Percentiles rank a stretch among this genome's conserved stretches.
Evolutionary conservation across 257 asterid species (phyloP).

Genomic region (Solanum lycopersicoides): DNA sequence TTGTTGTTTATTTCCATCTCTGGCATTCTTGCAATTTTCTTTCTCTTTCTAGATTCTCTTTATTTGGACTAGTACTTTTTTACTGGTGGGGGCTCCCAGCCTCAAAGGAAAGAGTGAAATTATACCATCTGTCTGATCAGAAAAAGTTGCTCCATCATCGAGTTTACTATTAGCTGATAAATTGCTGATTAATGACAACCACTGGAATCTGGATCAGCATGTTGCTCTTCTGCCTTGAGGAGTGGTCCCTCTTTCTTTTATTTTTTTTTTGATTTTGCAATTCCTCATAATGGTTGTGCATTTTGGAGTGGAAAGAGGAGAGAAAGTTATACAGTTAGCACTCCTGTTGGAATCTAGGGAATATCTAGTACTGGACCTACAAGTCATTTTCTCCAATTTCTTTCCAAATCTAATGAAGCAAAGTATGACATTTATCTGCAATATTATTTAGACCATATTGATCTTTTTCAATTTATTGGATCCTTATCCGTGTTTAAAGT

Average conservation of each 20-base stretch:
- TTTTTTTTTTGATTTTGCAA: not conserved
- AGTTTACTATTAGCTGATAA: not conserved
- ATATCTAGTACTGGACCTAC: not conserved
- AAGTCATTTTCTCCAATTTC: not conserved
- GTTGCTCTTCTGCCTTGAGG: not conserved
- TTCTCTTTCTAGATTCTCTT: not conserved
- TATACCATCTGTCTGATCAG: not conserved
- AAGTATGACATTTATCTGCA: not conserved
- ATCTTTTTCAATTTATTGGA: not conserved
- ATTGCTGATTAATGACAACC: not conserved
- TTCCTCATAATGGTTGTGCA: not conserved
- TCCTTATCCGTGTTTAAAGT: not conserved
- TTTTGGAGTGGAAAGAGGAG: not conserved
- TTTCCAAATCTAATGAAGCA: not conserved
- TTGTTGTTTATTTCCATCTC: not conserved
- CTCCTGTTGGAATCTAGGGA: not conserved
- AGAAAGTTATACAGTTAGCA: not conserved
- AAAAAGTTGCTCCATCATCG: not conserved
- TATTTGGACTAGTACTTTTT: not conserved
- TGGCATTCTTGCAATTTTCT: not conserved
- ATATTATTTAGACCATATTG: not conserved
- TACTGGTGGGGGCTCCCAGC: not conserved
- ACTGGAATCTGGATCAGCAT: not conserved
- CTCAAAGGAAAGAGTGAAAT: not conserved
- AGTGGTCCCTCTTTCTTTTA: not conserved